Evolutionary conservation across 2,329 filamentous ascomycete species (phyloP), one percentile per base, ranked within the genome.

Genomic region (Paraphoma sp.): DNA sequence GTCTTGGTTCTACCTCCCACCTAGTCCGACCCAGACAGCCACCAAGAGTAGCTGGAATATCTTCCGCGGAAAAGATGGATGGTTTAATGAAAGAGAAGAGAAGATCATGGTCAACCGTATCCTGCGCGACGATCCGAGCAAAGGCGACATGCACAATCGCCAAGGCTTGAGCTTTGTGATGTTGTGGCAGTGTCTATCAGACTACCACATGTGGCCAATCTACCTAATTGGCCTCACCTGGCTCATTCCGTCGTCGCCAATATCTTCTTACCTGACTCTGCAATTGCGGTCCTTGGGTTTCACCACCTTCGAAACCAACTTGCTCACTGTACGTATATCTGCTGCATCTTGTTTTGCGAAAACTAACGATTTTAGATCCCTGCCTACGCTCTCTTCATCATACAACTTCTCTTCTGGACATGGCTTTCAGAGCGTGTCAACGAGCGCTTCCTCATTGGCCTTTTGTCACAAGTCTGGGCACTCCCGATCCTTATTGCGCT

Each of bases 61-160:
- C 0, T 82, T 91, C 59, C 86, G 85, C 45, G 84, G 86, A 2
- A 86, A 86, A 53, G 62, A 83, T 17, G 88, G 88, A 5, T 89
- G 88, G 88, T 89, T 89, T 71, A 84, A 78, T 2, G 88, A 89
- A 67, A 80, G 80, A 1, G 86, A 91, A 68, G 88, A 91, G 65
- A 83, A 86, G 54, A 90, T 91, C 66, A 70, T 91, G 83, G 83
- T 89, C 16, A 91, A 90, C 67, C 82, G 83, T 23, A 79, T 88
- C 23, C 73, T 85, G 10, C 78, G 83, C 8, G 83, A 85, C 50
- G 83, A 85, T 45, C 83, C 83, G 0, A 81, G 79, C 45, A 87
- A 87, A 60, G 84, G 84, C n/a, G 81, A 81, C 57, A 87, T 87
- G 85, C 84, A 87, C 70, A 87, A 87, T 60, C 78, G 84, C 3